Conservation (phyloP, 768 basidiomycete genomes). For the Chiua virens region DNA sequence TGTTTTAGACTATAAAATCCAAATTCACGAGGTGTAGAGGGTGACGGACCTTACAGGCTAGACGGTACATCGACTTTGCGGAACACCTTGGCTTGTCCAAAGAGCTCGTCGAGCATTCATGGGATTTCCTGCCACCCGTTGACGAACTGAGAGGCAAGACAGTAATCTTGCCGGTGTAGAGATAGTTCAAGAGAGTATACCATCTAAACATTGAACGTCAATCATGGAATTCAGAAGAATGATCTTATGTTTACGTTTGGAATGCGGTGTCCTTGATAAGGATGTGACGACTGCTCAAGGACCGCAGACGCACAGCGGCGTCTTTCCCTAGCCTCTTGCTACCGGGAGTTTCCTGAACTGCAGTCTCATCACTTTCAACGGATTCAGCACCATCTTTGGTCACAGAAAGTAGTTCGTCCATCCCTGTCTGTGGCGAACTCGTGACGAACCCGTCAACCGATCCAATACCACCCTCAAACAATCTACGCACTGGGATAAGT, state of each 20-base stretch:
- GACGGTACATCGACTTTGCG: conserved; percentile 46
- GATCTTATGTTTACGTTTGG: conserved; percentile 17
- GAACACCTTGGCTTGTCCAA: conserved; percentile 30
- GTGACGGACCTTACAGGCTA: conserved; percentile 37
- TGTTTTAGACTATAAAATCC: not conserved
- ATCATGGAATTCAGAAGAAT: not conserved
- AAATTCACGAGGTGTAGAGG: fast-evolving
- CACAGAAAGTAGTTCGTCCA: not conserved
- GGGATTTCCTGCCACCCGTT: not conserved
- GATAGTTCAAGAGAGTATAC: conserved; percentile 40
- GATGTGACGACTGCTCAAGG: conserved; percentile 22
- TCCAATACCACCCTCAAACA: conserved; percentile 9
- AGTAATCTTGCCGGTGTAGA: conserved; percentile 36
- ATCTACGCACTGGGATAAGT: conserved; percentile 5
- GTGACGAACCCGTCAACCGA: conserved; percentile 13
- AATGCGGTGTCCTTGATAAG: conserved; percentile 30
- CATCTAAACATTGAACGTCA: conserved; percentile 23
- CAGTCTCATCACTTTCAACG: conserved; percentile 3
- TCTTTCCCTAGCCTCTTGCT: not conserved
- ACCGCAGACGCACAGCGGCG: conserved; percentile 6
- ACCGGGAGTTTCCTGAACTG: not conserved
- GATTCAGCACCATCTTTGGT: not conserved
- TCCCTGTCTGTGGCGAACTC: conserved; percentile 4
- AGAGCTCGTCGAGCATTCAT: conserved; percentile 1
- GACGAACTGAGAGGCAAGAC: conserved; percentile 32